Evolutionary conservation across 371 early-diverging fungal species (phyloP).

Genomic region (Rhizomucor pusillus): DNA sequence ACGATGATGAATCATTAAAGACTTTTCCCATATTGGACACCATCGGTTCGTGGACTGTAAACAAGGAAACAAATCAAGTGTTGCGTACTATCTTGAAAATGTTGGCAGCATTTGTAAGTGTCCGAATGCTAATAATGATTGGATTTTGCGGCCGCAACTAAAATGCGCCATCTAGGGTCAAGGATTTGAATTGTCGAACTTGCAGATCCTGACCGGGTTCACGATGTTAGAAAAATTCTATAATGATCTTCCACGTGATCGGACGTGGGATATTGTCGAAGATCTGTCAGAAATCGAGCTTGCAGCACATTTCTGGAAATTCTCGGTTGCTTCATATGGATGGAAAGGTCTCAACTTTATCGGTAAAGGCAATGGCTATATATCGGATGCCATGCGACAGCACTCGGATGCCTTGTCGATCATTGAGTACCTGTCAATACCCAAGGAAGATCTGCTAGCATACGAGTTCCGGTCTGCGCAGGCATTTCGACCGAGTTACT

Average conservation of each 20-base stretch:
- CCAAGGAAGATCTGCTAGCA: conserved; percentile 70
- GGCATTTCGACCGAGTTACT: conserved; percentile 81
- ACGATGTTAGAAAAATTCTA: conserved; percentile 65
- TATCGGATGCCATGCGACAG: conserved; percentile 65
- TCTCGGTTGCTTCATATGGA: conserved; percentile 72
- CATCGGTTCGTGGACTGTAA: conserved; percentile 47
- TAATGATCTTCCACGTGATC: conserved; percentile 37
- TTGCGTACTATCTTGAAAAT: conserved; percentile 64
- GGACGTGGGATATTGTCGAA: conserved; percentile 39
- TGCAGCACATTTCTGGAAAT: conserved; percentile 62
- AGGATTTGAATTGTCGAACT: conserved; percentile 76
- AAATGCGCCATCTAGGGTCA: conserved; percentile 46
- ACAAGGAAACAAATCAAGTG: conserved; percentile 63
- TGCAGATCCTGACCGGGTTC: conserved; percentile 75
- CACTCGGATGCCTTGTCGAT: conserved; percentile 75
- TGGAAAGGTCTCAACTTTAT: conserved; percentile 84
- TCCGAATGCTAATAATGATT: background rate
- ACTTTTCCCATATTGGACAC: conserved; percentile 34
- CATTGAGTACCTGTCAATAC: conserved; percentile 64
- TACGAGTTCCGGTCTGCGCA: conserved; percentile 71
- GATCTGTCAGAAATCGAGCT: conserved; percentile 55
- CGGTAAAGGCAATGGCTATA: conserved; percentile 69
- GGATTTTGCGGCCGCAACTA: background rate
- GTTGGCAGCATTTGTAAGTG: conserved; percentile 64
- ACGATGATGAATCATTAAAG: conserved; percentile 30